phyloP scores from a whole-genome alignment of 2,329 filamentous ascomycete genomes.

The Thermomyces lanuginosus region DNA sequence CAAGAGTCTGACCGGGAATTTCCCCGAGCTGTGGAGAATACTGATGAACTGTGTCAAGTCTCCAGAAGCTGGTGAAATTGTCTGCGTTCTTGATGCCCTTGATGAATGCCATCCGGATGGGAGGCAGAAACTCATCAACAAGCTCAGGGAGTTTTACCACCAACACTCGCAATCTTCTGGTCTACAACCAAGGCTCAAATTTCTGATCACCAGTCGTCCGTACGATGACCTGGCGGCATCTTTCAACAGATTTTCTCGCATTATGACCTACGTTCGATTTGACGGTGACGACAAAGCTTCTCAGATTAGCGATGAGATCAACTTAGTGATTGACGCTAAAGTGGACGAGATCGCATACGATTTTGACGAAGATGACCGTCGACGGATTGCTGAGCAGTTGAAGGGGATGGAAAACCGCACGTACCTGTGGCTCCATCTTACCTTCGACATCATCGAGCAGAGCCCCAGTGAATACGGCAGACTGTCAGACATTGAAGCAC shows the following conservation, averaged over 20 bases:
- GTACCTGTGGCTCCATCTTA: slow-evolving; percentile 25
- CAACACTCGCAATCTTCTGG: neutral
- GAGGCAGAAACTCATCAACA: slow-evolving; percentile 9
- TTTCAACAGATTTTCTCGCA: too few relatives aligned
- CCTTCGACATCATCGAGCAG: slow-evolving; percentile 17
- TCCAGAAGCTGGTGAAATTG: slow-evolving; percentile 13
- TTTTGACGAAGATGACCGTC: slow-evolving; percentile 2
- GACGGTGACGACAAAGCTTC: slow-evolving; percentile 23
- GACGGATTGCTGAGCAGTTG: slow-evolving; percentile 6
- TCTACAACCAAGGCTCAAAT: slow-evolving; percentile 12
- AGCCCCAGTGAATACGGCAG: slow-evolving; percentile 8
- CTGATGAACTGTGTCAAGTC: slow-evolving; percentile 14
- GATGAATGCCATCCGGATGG: slow-evolving; percentile 22
- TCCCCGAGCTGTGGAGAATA: slow-evolving; percentile 19
- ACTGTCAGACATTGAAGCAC: slow-evolving; percentile 4
- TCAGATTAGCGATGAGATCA: slow-evolving; percentile 21
- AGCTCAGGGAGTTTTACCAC: neutral
- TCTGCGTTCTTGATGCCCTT: slow-evolving; percentile 26
- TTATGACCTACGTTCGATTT: too few relatives aligned
- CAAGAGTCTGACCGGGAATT: slow-evolving; percentile 9
- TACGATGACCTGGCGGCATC: slow-evolving; percentile 12
- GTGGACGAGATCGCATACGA: slow-evolving; percentile 11
- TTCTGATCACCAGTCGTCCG: slow-evolving; percentile 22
- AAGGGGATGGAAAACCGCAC: slow-evolving; percentile 14
- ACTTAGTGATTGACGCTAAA: slow-evolving; percentile 17